Evolutionary conservation across 176 grass and related monocot genomes (phyloP), one percentile per base, ranked within the genome.

Genomic region (Luzula sylvatica): DNA sequence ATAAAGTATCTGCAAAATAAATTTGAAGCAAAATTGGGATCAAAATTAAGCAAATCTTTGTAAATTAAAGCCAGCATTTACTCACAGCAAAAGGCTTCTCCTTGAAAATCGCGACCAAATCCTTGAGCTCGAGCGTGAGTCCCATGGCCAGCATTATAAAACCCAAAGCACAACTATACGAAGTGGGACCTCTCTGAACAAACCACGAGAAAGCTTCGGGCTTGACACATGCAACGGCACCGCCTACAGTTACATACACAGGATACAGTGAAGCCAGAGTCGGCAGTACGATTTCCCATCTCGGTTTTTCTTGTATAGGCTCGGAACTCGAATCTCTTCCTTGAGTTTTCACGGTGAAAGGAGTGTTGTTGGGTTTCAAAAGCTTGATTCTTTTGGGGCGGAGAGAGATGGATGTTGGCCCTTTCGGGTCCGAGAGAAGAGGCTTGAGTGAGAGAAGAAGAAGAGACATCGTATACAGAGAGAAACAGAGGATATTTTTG

Each of bases 81-180:
- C 69, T 76, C 44, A 85, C 87, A 61, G 73, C 55, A 11, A 93
- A 55, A 52, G 76, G 77, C 55, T 75, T 84, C 45, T 85, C 49
- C 32, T 82, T 70, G 61, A 93, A 46, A 63, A 93, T 70, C 0
- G 61, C 54, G 20, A 74, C 23, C 38, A 93, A 56, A 35, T 85
- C 87, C 50, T 46, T 55, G 47, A 85, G 81, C 42, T 61, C 65
- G 52, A 93, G 65, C 1, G 87, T 78, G 27, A 93, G 58, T 30
- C 87, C 87, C 87, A 78, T 93, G 77, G 73, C 69, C 65, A 93
- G 50, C 87, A 93, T 93, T 53, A 93, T 82, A 44, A 93, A 42
- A n/a, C 73, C 87, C 15, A 93, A 68, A 35, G 77, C 38, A 46
- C 24, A 67, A 54, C 71, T 92, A 71, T 92, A 92, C 7, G 81